Conservation (phyloP, 305 asterid genomes). For the Fraxinus latifolia region DNA sequence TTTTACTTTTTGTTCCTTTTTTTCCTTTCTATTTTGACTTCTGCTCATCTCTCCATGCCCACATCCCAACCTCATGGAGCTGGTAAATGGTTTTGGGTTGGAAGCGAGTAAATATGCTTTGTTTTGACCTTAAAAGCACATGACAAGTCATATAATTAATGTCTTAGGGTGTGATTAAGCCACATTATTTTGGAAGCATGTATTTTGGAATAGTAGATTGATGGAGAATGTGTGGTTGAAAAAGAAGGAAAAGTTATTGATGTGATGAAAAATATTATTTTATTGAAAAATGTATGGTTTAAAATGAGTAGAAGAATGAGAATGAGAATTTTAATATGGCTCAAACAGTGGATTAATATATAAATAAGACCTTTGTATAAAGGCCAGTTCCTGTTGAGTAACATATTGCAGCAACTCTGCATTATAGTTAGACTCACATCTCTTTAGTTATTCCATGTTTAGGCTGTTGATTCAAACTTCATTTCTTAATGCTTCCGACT, state of each 20-base stretch:
- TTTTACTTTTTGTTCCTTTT: not conserved
- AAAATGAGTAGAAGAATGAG: too few species aligned
- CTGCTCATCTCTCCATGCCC: not conserved
- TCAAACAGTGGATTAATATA: not conserved
- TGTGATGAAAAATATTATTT: too few species aligned
- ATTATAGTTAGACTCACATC: slow-evolving; percentile 36
- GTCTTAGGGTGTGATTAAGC: too few species aligned
- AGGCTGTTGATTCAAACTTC: slow-evolving; percentile 35
- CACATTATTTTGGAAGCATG: too few species aligned
- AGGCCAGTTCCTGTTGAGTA: slow-evolving; percentile 65
- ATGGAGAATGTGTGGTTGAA: too few species aligned
- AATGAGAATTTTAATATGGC: too few species aligned
- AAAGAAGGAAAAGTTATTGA: too few species aligned
- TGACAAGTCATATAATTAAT: not conserved
- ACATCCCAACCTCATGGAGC: not conserved
- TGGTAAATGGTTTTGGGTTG: not conserved
- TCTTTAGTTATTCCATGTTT: slow-evolving; percentile 35
- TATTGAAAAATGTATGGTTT: too few species aligned
- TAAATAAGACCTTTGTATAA: slow-evolving; percentile 64
- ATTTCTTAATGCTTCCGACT: slow-evolving; percentile 46
- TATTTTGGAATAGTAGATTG: too few species aligned
- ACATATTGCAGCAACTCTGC: slow-evolving; percentile 58
- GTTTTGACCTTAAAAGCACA: not conserved
- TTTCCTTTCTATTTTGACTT: not conserved
- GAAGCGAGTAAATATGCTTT: not conserved